A percentile compares a stretch with the other conserved stretches of the same genome.
phyloP scores from a whole-genome alignment of 805 yeast genomes.

The Debaryomyces castellii region DNA sequence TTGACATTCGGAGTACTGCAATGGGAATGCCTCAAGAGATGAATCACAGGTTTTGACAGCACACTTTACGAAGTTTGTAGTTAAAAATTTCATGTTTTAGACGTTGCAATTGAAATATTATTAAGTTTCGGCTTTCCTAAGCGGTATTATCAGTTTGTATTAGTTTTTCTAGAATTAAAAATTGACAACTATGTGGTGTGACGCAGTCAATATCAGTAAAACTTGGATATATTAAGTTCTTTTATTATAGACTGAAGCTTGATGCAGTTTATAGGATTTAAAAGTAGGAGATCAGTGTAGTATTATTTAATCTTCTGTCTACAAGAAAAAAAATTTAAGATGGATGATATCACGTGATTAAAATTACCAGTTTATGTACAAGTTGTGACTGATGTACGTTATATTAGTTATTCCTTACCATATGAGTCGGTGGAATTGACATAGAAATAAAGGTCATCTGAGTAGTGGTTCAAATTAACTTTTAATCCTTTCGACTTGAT shows the following conservation, averaged over 20 bases:
- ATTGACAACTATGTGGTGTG: too few relatives aligned
- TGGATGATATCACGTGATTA: conserved; percentile 3
- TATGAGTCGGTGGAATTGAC: conserved; percentile 1
- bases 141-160: too few relatives aligned
- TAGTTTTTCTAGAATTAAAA: too few relatives aligned
- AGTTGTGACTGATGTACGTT: not conserved
- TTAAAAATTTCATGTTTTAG: conserved; percentile 74
- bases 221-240: too few relatives aligned
- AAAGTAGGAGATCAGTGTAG: not conserved
- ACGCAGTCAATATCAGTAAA: too few relatives aligned
- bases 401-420: not conserved
- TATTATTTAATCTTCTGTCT: not conserved
- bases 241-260: too few relatives aligned
- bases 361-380: not conserved
- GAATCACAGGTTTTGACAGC: conserved; percentile 80
- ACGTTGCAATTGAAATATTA: not conserved
- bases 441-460: conserved; percentile 2
- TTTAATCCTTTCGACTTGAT: not conserved
- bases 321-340: conserved; percentile 1
- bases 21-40: conserved; percentile 77
- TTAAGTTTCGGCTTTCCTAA: too few relatives aligned
- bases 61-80: conserved; percentile 96
- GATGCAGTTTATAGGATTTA: too few relatives aligned
- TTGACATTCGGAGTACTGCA: conserved; percentile 65
- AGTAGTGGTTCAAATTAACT: not conserved